Conservation (phyloP, 139 green algal species). For the Zygnema cylindricum region DNA sequence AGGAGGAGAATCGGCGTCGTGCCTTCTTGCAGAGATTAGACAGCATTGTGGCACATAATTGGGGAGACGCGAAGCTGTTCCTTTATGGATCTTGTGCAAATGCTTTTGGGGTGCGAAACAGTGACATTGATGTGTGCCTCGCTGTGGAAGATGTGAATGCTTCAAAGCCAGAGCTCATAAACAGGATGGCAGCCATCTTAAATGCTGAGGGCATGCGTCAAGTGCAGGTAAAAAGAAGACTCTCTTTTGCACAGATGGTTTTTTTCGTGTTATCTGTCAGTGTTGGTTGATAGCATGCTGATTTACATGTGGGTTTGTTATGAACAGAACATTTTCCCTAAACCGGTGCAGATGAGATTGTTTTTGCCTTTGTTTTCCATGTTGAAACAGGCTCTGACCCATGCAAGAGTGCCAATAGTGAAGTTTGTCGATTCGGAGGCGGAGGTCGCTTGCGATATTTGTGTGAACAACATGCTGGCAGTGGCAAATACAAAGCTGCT, state of each 20-base stretch:
- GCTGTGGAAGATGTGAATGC: slow-evolving; percentile 32
- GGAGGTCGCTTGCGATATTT: slow-evolving; percentile 65
- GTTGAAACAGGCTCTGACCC: slow-evolving; percentile 57
- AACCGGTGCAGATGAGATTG: not conserved
- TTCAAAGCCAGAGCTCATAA: slow-evolving; percentile 40
- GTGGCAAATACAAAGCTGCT: slow-evolving; percentile 79
- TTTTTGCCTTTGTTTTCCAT: no score
- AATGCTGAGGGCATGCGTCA: slow-evolving; percentile 53
- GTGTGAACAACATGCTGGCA: slow-evolving; percentile 87
- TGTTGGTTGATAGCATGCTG: no score
- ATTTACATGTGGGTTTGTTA: no score
- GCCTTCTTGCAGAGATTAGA: slow-evolving; percentile 23
- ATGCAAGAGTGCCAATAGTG: slow-evolving; percentile 85
- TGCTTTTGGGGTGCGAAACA: slow-evolving; percentile 53
- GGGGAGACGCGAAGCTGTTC: slow-evolving; percentile 25
- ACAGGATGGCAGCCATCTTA: slow-evolving; percentile 52
- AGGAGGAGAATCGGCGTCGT: slow-evolving; percentile 11
- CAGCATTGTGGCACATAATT: not conserved
- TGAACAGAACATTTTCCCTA: no score
- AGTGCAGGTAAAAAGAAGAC: slow-evolving; percentile 45
- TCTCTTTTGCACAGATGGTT: not conserved
- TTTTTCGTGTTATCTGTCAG: slow-evolving; percentile 16
- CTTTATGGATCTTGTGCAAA: slow-evolving; percentile 65
- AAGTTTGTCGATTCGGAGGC: slow-evolving; percentile 73
- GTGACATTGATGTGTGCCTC: slow-evolving; percentile 65